Conservation (phyloP, 169 alveolate species). For the Amoebophrya sp. region DNA sequence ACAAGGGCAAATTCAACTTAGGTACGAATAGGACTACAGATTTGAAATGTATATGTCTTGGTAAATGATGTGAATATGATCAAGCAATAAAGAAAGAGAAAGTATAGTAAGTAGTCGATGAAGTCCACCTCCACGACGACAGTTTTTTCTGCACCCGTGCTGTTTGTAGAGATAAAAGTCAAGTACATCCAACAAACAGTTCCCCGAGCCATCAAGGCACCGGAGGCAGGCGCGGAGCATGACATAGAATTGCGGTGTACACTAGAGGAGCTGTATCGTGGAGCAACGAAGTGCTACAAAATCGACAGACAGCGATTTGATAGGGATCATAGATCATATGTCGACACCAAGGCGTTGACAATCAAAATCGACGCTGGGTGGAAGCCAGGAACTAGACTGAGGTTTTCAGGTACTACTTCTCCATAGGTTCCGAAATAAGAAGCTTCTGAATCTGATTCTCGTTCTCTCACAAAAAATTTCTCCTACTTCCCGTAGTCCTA, state of each 20-base stretch:
- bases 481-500: too few species aligned
- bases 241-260: not conserved
- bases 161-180: too few species aligned
- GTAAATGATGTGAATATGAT: not conserved
- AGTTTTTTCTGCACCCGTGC: too few species aligned
- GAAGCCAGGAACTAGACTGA: not conserved
- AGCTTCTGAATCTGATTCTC: too few species aligned
- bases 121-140: too few species aligned
- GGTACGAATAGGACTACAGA: not conserved
- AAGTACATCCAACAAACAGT: not conserved
- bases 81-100: not conserved
- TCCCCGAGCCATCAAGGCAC: not conserved
- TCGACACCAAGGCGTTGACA: constrained; percentile 7
- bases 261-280: not conserved
- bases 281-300: not conserved
- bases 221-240: not conserved
- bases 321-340: not conserved
- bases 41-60: not conserved
- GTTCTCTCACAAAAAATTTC: too few species aligned
- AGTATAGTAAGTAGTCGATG: too few species aligned
- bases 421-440: too few species aligned
- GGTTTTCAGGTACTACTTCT: not conserved
- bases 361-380: not conserved
- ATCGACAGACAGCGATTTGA: constrained; percentile 19
- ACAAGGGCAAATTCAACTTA: not conserved